Evolutionary conservation across 2,329 filamentous ascomycete species (phyloP), one percentile per base, ranked within the genome.

Genomic region (Cladosporium sp.): DNA sequence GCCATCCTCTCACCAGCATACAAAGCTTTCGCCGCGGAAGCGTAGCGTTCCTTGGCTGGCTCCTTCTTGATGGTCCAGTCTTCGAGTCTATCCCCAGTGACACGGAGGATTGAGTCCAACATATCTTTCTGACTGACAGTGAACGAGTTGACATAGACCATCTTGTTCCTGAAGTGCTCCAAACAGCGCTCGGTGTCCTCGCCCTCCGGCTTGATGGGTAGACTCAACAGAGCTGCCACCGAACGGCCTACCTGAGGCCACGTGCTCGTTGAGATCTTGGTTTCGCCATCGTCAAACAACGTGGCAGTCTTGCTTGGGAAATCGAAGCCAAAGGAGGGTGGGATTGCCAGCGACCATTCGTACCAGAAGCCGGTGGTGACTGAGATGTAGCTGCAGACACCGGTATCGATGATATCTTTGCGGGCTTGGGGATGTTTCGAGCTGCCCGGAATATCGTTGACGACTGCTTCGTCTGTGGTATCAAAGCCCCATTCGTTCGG

Each of bases 71-170:
- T 77, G 2, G 67, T 77, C 86, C 86, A 90, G 64, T 88, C 85
- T 0, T 69, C 71, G 37, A 85, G 81, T 1, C 72, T 80, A 0
- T 80, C 83, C 0, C 79, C 79, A 0, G 81, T 80, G 3, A 85
- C 84, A 0, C 80, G 79, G 64, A 85, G 77, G 12, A 86, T 70
- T n/a, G 78, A 80, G 37, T 80, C 79, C 55, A 89, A 77, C 75
- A 89, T 88, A 9, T 89, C 85, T 10, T 77, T 76, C 69, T 90
- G 87, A 58, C 71, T 83, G 59, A 85, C 63, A 10, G 73, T 68
- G 72, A 87, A 89, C 60, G 81, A 85, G 7, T 74, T 76, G 10
- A 86, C 62, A 62, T 78, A 82, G 1, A 86, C 65, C 0, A 65
- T 61, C 50, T 77, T 75, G 68, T 85, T 83, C 2, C 73, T 70